These are phyloP conservation scores for Trichosporon coremiiforme DNA, from an alignment of 1,284 basidiomycete species.

Conservation along the genomic window DNA sequence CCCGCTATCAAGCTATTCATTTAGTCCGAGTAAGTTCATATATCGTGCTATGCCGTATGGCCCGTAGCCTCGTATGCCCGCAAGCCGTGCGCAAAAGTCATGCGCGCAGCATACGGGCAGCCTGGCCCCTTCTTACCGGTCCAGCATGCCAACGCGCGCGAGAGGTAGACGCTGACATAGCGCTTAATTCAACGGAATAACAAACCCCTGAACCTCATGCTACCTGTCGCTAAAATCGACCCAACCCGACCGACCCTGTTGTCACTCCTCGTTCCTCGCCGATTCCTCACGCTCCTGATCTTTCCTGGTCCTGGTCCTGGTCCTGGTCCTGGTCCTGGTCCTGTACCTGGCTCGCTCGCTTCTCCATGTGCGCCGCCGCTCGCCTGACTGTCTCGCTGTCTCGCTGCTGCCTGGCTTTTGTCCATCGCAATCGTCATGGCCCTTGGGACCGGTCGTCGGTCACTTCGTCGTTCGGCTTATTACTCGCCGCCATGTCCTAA, in stretches of 20 bases:
- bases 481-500: background rate
- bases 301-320: too few species aligned
- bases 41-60: slow-evolving; percentile 11
- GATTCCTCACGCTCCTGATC: background rate
- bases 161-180: slow-evolving; percentile 15
- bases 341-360: background rate
- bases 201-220: slow-evolving; percentile 3
- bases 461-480: background rate
- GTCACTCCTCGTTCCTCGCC: slow-evolving; percentile 1
- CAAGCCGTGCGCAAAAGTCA: slow-evolving; percentile 6
- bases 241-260: slow-evolving; percentile 13
- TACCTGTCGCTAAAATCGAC: slow-evolving; percentile 7
- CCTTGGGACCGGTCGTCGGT: background rate
- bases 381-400: background rate
- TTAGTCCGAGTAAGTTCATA: slow-evolving; percentile 17
- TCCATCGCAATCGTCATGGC: slow-evolving; percentile 13
- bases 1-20: slow-evolving; percentile 15
- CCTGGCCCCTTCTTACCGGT: background rate
- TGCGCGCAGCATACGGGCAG: slow-evolving; percentile 1
- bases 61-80: background rate
- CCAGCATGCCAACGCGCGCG: background rate
- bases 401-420: background rate
- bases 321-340: too few species aligned
- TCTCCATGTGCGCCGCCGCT: background rate
- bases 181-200: slow-evolving; percentile 17